These are phyloP conservation scores for Pythium dissimile DNA, from an alignment of 352 stramenopile species.

Conservation along the genomic window DNA sequence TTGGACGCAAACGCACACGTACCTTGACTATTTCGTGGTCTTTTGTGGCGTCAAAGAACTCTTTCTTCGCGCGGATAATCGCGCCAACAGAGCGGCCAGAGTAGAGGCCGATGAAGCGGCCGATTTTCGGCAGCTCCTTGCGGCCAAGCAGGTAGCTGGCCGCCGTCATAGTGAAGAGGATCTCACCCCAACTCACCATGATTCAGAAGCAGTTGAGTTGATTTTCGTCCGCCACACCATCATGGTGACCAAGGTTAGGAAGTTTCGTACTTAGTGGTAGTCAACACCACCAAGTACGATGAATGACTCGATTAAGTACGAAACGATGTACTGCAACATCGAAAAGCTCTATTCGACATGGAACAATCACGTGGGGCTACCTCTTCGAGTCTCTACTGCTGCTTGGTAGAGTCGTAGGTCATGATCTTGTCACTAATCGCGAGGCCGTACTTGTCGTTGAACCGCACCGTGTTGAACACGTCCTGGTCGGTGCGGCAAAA, in stretches of 20 bases:
- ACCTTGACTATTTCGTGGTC: conserved; percentile 79
- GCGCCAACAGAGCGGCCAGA: conserved; percentile 59
- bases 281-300: neutral
- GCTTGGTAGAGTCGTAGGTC: conserved; percentile 1
- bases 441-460: conserved; percentile 55
- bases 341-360: too few relatives aligned
- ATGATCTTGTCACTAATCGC: conserved; percentile 32
- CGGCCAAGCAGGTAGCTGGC: conserved; percentile 63
- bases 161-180: conserved; percentile 64
- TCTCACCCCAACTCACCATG: conserved; percentile 70
- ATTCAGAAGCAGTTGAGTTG: neutral
- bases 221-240: neutral
- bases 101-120: conserved; percentile 54
- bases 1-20: neutral
- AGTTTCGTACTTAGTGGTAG: neutral
- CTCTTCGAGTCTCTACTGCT: too few relatives aligned
- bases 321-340: too few relatives aligned
- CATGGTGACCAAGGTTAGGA: neutral
- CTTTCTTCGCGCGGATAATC: conserved; percentile 73
- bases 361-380: too few relatives aligned
- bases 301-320: neutral
- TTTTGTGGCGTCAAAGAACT: conserved; percentile 81
- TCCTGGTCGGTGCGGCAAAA: conserved; percentile 53
- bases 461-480: conserved; percentile 36
- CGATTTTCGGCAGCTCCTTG: conserved; percentile 71